Evolutionary conservation across 495 filamentous ascomycete genomes (phyloP).

Genomic region (Daldinia concentrica): DNA sequence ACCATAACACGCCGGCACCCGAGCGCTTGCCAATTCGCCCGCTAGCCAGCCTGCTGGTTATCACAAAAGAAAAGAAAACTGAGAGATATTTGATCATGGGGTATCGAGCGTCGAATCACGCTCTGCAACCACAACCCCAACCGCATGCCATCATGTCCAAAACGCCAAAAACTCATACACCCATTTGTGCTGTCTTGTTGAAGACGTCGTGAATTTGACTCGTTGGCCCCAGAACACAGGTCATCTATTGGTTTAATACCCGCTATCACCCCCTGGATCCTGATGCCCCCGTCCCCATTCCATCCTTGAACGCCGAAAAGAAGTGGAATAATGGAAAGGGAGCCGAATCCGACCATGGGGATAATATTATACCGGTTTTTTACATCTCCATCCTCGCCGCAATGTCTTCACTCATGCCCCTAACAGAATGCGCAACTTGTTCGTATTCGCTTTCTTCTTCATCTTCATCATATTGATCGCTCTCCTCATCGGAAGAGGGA

Average conservation of each 20-base stretch:
- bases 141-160: neutral
- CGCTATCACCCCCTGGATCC: conserved; percentile 10
- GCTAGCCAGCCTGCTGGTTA: neutral
- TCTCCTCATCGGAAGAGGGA: conserved; percentile 43
- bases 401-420: conserved; percentile 78
- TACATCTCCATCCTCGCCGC: conserved; percentile 74
- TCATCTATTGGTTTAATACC: neutral
- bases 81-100: conserved; percentile 3
- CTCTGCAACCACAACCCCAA: conserved; percentile 14
- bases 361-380: neutral
- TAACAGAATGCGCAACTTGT: conserved; percentile 61
- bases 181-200: conserved; percentile 24
- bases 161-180: conserved; percentile 35
- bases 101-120: conserved; percentile 33
- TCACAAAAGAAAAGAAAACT: neutral
- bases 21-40: neutral
- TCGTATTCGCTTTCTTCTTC: conserved; percentile 62
- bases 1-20: neutral
- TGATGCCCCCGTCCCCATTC: conserved; percentile 10
- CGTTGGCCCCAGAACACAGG: neutral
- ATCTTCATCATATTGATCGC: conserved; percentile 54
- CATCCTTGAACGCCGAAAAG: conserved; percentile 33
- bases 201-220: conserved; percentile 21
- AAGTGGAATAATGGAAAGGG: conserved; percentile 19
- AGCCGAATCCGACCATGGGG: neutral